phyloP scores from a whole-genome alignment of 441 rosid species.

The Gossypium gossypioides region DNA sequence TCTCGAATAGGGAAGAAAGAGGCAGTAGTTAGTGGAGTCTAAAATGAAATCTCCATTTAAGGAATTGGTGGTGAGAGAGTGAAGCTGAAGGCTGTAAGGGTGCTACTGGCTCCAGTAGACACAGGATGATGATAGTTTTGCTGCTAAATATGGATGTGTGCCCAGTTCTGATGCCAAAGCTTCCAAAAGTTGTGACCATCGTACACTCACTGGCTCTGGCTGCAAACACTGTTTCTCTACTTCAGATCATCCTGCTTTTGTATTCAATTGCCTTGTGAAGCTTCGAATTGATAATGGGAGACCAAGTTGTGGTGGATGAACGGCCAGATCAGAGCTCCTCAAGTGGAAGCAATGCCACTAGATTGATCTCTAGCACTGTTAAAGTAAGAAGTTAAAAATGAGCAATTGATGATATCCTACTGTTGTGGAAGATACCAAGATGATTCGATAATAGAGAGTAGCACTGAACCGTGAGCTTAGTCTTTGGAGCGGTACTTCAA shows the following conservation, averaged over 20 bases:
- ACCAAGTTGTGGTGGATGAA: conserved; percentile 60
- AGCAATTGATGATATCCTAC: conserved; percentile 77
- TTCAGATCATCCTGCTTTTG: conserved; percentile 80
- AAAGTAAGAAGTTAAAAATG: conserved; percentile 34
- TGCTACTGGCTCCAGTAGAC: conserved; percentile 64
- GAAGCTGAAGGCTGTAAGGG: conserved; percentile 65
- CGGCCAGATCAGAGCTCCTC: conserved; percentile 74
- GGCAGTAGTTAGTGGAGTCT: conserved; percentile 8
- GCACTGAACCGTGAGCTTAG: conserved; percentile 89
- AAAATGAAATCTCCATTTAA: conserved; percentile 89
- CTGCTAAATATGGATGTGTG: conserved; percentile 79
- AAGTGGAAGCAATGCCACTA: conserved; percentile 50
- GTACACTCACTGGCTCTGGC: conserved; percentile 36
- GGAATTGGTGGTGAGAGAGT: conserved; percentile 82
- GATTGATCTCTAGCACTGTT: conserved; percentile 26
- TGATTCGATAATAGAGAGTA: conserved; percentile 86
- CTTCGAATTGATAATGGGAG: conserved; percentile 79
- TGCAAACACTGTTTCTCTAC: conserved; percentile 76
- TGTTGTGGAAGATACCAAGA: conserved; percentile 87
- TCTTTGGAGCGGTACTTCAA: conserved; percentile 86
- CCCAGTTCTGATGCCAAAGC: conserved; percentile 99
- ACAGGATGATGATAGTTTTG: conserved; percentile 64
- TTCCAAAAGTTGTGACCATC: conserved; percentile 90
- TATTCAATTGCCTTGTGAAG: conserved; percentile 96
- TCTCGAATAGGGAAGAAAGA: too few species aligned